Conservation (phyloP, 768 basidiomycete species). For the Coprinopsis strossmayeri region DNA sequence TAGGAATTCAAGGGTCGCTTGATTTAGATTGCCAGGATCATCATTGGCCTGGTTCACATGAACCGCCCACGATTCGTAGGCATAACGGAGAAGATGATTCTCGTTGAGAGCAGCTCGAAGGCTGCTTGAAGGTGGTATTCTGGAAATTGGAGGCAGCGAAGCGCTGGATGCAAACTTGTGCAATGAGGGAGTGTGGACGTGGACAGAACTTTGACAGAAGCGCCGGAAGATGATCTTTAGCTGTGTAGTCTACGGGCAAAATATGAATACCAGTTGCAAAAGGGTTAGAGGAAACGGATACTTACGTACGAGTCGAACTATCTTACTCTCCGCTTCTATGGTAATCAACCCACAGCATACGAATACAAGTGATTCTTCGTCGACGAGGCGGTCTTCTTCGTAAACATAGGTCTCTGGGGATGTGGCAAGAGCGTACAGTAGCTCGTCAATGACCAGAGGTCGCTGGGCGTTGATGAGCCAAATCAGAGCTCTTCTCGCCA, state of each 20-base stretch:
- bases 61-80: too few species aligned
- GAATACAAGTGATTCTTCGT: not conserved
- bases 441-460: not conserved
- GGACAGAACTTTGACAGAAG: not conserved
- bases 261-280: too few species aligned
- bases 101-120: too few species aligned
- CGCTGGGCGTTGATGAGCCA: not conserved
- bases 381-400: not conserved
- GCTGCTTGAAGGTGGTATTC: too few species aligned
- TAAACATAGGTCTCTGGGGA: not conserved
- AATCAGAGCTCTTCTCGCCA: not conserved
- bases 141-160: too few species aligned
- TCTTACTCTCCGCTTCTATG: not conserved
- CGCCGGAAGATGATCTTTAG: not conserved
- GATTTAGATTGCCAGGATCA: too few species aligned
- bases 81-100: too few species aligned
- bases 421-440: not conserved
- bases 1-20: too few species aligned
- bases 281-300: not conserved
- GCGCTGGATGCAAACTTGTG: not conserved
- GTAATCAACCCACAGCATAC: slow-evolving; percentile 3
- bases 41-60: too few species aligned
- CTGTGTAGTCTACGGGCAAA: slow-evolving; percentile 1
- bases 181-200: not conserved
- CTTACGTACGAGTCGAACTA: slow-evolving; percentile 4